phyloP scores from a whole-genome alignment of 306 rosid genomes.

The Cucurbita argyrosperma region DNA sequence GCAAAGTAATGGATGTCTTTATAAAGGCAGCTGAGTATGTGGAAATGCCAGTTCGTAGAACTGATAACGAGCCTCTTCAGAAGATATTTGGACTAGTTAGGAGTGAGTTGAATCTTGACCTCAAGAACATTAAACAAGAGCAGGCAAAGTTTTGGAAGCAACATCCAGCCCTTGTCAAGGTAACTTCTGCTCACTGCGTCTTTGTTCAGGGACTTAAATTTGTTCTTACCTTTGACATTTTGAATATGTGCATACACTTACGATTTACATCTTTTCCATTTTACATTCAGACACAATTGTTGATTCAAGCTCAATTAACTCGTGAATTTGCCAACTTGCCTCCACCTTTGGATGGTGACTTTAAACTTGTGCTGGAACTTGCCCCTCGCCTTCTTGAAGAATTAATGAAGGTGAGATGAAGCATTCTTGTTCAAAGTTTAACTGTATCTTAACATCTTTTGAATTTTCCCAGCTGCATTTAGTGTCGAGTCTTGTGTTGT shows the following conservation, averaged over 20 bases:
- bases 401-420: constrained; percentile 65
- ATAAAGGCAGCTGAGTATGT: constrained; percentile 85
- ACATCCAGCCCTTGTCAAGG: constrained; percentile 95
- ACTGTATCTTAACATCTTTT: background rate
- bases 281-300: constrained; percentile 67
- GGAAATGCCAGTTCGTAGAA: constrained; percentile 95
- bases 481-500: background rate
- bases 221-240: constrained; percentile 2
- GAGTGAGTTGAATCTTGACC: constrained; percentile 96
- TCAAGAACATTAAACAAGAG: constrained; percentile 96
- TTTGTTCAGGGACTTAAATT: background rate
- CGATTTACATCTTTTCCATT: constrained; percentile 15
- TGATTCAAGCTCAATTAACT: constrained; percentile 92
- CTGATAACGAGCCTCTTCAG: constrained; percentile 88
- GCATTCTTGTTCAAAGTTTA: background rate
- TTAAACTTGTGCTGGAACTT: constrained; percentile 70
- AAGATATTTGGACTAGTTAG: constrained; percentile 88
- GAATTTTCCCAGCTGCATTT: background rate
- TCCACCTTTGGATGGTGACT: constrained; percentile 68
- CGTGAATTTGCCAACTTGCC: constrained; percentile 58
- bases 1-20: constrained; percentile 99
- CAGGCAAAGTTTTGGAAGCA: constrained; percentile 98
- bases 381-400: constrained; percentile 98
- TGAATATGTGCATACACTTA: constrained; percentile 4
- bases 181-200: constrained; percentile 14